These are phyloP conservation scores for Mortierella sp. DNA, from an alignment of 371 early-diverging fungal genomes.

Conservation along the genomic window DNA sequence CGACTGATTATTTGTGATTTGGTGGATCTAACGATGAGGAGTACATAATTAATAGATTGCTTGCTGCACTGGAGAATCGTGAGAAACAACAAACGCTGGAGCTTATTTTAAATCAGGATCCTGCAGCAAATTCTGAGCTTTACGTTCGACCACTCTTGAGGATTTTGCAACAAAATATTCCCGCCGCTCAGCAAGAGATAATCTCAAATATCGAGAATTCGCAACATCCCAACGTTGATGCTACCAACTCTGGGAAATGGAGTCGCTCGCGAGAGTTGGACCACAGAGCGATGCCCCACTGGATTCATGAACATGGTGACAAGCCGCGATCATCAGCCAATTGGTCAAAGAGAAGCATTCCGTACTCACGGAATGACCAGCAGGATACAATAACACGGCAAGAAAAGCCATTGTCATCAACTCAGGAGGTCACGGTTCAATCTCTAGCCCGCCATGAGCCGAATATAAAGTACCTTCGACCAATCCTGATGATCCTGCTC, in stretches of 20 bases:
- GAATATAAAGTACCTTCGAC: constrained; percentile 21
- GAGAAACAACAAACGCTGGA: constrained; percentile 25
- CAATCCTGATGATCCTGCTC: constrained; percentile 26
- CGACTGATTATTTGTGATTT: neutral
- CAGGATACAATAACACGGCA: no score
- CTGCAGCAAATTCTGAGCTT: constrained; percentile 39
- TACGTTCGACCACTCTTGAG: constrained; percentile 33
- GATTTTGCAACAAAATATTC: constrained; percentile 9
- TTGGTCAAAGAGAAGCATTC: no score
- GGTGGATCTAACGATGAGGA: neutral
- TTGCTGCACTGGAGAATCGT: constrained; percentile 40
- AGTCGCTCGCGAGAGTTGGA: neutral
- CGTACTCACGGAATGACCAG: no score
- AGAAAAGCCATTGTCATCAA: no score
- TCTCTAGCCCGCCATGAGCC: constrained; percentile 6
- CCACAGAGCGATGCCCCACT: neutral
- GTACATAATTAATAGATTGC: constrained; percentile 13
- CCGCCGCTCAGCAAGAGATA: neutral
- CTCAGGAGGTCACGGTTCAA: no score
- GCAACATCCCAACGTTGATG: no score
- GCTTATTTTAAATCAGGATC: constrained; percentile 29
- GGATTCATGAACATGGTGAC: no score
- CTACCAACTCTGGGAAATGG: neutral
- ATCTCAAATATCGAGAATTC: neutral
- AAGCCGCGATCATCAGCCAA: no score